Conservation (phyloP, 441 rosid genomes). For the Rhodomyrtus psidioides region DNA sequence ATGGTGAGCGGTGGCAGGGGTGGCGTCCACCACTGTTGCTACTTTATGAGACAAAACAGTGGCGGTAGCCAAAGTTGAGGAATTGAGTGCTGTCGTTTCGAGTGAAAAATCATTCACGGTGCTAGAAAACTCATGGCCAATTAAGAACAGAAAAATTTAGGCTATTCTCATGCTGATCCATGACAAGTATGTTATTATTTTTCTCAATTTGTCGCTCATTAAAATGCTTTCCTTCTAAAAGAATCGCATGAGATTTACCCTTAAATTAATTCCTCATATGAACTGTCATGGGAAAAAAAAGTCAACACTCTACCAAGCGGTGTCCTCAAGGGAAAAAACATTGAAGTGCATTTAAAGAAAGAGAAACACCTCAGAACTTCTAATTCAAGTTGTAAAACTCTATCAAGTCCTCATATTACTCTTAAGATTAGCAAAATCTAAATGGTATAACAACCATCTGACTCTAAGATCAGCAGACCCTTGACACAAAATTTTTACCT, state of each 20-base stretch:
- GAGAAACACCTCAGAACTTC: not conserved
- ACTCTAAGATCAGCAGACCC: not conserved
- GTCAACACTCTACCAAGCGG: not conserved
- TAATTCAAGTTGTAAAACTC: not conserved
- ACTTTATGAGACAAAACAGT: not conserved
- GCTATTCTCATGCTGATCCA: not conserved
- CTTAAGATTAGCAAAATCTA: not conserved
- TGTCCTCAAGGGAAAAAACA: not conserved
- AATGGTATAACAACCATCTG: not conserved
- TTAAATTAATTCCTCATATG: not conserved
- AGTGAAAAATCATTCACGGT: not conserved
- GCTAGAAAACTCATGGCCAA: not conserved
- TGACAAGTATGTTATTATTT: not conserved
- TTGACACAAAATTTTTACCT: not conserved
- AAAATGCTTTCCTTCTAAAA: not conserved
- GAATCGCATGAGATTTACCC: not conserved
- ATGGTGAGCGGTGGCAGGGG: accelerated
- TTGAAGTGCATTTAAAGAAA: not conserved
- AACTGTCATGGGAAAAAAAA: not conserved
- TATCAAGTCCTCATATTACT: not conserved
- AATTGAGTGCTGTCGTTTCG: not conserved
- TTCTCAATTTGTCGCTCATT: not conserved
- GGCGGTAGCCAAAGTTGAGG: not conserved
- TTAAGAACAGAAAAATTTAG: not conserved
- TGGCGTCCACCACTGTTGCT: not conserved